Evolutionary conservation across 1,284 basidiomycete genomes (phyloP), one percentile per base, ranked within the genome.

Genomic region (Anthracocystis walkeri): DNA sequence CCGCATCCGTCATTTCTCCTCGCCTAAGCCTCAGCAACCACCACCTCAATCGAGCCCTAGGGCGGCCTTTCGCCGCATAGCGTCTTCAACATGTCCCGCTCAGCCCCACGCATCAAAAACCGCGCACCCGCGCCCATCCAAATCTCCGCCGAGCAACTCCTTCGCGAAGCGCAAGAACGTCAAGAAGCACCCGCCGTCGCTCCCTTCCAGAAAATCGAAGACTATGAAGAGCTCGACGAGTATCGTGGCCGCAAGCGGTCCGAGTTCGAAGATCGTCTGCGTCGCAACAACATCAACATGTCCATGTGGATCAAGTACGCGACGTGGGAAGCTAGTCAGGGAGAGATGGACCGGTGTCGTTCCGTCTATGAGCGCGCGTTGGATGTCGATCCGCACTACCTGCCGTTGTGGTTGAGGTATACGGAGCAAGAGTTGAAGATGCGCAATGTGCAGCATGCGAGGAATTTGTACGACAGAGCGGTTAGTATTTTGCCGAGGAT

Each of bases 341-440:
- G 95, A 79, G 94, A 98, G 58, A 78, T 79, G 70, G 73, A 65
- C 10, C 72, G 87, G 18, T 85, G 95, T 12, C 90, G 97, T 23
- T 97, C 95, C 12, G 92, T 99, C 49, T 99, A 93, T 81, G 96
- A 99, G 87, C 92, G 97, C 79, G 95, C 96, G 0, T 88, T 99
- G 64, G 97, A 99, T 83, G 93, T 98, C 62, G 95, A 98, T 84
- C 90, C 95, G 0, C 90, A 94, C 41, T 92, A 91, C 60, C 88
- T 93, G 33, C 93, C 95, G 77, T 88, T 99, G 72, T 99, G 97
- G 97, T 88, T 97, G 62, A 91, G 91, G 77, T 99, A 99, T 87
- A 92, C 93, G n/a, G 97, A 99, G 86, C 95, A 95, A 91, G 97
- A 99, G 86, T 90, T 99, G 74, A 97, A 97, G 87, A 92, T 92